These are phyloP conservation scores for Glycine latifolia DNA, from an alignment of 306 rosid genomes.

Conservation along the genomic window DNA sequence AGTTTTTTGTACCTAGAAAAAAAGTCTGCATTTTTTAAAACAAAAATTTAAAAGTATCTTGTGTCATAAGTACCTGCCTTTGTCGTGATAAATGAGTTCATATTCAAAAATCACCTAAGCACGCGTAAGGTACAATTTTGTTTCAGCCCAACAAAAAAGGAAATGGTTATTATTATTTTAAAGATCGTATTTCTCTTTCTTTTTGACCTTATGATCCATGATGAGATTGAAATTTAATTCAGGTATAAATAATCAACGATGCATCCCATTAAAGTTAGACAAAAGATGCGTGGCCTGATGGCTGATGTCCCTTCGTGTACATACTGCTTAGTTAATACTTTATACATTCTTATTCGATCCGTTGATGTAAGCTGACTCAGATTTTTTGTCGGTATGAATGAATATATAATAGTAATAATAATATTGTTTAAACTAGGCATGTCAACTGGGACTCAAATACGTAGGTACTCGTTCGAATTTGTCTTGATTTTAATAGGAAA, in stretches of 20 bases:
- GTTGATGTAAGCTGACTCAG: not conserved
- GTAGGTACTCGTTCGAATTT: too few species aligned
- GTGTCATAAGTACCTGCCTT: conserved; percentile 27
- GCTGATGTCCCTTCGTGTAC: conserved; percentile 14
- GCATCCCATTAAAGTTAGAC: conserved; percentile 25
- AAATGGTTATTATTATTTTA: not conserved
- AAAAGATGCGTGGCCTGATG: conserved; percentile 13
- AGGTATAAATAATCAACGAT: conserved; percentile 18
- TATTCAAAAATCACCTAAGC: not conserved
- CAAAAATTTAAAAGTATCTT: not conserved
- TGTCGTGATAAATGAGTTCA: conserved; percentile 24
- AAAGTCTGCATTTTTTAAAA: not conserved
- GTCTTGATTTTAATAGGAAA: too few species aligned
- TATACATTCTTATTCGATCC: not conserved
- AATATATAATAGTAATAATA: not conserved
- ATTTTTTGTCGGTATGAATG: not conserved
- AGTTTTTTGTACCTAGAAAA: not conserved
- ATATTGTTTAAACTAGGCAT: not conserved
- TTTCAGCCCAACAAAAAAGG: not conserved
- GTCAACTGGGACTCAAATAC: too few species aligned
- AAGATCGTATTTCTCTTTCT: not conserved
- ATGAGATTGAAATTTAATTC: not conserved
- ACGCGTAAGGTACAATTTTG: not conserved
- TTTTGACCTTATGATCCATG: conserved; percentile 16
- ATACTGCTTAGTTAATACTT: conserved; percentile 6